A percentile compares a stretch with the other conserved stretches of the same genome.
Evolutionary conservation across 306 rosid species (phyloP).

Genomic region (Mimosa bimucronata): DNA sequence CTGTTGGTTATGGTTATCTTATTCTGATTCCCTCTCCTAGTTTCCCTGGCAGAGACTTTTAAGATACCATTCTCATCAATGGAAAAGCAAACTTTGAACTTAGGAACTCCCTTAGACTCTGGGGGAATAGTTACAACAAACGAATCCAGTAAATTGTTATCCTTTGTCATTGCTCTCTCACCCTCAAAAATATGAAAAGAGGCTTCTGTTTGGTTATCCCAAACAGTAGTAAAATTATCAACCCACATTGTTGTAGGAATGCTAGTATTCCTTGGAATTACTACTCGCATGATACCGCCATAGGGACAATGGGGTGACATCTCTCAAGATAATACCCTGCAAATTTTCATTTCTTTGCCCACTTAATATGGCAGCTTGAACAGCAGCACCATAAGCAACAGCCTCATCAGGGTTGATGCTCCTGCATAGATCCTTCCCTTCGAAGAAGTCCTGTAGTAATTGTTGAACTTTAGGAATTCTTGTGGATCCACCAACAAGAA

Average conservation of each 20-base stretch:
- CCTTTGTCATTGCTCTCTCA: background rate
- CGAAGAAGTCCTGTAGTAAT: no score
- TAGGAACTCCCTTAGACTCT: background rate
- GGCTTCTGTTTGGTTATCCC: no score
- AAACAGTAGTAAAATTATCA: no score
- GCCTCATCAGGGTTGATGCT: constrained; percentile 42
- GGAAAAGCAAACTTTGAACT: background rate
- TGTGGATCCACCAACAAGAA: no score
- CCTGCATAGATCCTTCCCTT: no score
- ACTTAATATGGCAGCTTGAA: constrained; percentile 56
- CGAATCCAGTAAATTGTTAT: constrained; percentile 35
- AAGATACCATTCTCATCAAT: background rate
- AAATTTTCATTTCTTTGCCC: constrained; percentile 39
- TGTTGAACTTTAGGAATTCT: no score
- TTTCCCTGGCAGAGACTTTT: background rate
- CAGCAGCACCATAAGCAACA: constrained; percentile 66
- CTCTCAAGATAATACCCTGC: background rate
- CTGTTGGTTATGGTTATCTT: background rate
- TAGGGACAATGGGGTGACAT: background rate
- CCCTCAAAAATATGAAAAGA: no score
- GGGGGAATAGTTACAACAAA: background rate
- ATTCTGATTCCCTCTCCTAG: background rate
- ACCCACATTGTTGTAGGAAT: no score
- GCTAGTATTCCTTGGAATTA: no score
- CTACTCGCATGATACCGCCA: background rate